A percentile compares a stretch with the other conserved stretches of the same genome.
These are phyloP conservation scores for Colletotrichum orchidophilum DNA, from an alignment of 2,329 filamentous ascomycete genomes.

Conservation along the genomic window DNA sequence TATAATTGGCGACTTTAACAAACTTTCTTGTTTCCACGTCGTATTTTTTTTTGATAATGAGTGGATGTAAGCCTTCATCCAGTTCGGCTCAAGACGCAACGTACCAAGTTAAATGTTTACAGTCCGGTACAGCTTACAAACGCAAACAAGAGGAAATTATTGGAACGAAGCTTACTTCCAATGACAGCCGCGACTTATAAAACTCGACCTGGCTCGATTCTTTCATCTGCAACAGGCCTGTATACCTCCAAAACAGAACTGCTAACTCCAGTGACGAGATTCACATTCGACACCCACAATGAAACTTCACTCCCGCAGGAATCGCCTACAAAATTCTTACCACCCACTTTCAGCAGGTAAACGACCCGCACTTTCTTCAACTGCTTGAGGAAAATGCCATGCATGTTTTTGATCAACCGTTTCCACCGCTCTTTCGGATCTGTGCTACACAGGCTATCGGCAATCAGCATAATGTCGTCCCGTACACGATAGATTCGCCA, in stretches of 20 bases:
- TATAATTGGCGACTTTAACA: too few relatives aligned
- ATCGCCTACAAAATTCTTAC: background rate
- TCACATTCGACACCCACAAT: background rate
- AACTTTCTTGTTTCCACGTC: too few relatives aligned
- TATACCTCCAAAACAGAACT: background rate
- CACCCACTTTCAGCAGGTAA: background rate
- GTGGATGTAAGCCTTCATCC: too few relatives aligned
- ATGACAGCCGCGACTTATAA: background rate
- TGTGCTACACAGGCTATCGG: background rate
- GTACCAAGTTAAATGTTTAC: too few relatives aligned
- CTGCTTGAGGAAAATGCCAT: background rate
- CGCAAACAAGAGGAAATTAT: too few relatives aligned
- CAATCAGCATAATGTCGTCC: background rate
- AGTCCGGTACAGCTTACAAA: too few relatives aligned
- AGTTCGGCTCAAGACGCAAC: too few relatives aligned
- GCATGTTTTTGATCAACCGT: background rate
- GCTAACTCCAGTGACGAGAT: background rate
- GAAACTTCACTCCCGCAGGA: background rate
- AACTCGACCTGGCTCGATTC: background rate
- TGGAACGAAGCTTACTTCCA: too few relatives aligned
- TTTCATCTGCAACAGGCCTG: background rate
- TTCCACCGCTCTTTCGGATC: background rate
- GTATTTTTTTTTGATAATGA: too few relatives aligned
- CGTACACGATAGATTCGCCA: background rate
- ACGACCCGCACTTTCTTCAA: background rate